phyloP scores from a whole-genome alignment of 169 alveolate species.

The Amoebophrya sp. region DNA sequence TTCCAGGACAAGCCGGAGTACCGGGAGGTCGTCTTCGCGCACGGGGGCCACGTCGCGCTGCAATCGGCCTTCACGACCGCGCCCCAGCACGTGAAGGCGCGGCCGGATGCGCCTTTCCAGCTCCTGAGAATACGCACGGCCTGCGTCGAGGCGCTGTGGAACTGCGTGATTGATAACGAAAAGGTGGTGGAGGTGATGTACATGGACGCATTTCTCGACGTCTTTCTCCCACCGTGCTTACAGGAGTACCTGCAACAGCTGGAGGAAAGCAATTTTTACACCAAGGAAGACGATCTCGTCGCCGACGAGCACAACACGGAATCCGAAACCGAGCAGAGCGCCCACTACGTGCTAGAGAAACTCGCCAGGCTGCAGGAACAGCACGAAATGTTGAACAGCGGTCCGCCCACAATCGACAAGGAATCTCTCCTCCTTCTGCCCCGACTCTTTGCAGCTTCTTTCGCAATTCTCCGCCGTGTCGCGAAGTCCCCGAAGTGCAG shows the following conservation, averaged over 20 bases:
- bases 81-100: background rate
- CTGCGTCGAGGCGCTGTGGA: slow-evolving; percentile 1
- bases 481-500: background rate
- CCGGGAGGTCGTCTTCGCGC: background rate
- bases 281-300: background rate
- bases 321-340: too few relatives aligned
- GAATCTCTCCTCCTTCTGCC: too few relatives aligned
- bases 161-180: background rate
- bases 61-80: background rate
- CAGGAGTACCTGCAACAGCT: background rate
- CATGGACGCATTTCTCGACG: slow-evolving; percentile 11
- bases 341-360: too few relatives aligned
- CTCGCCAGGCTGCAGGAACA: too few relatives aligned
- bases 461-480: background rate
- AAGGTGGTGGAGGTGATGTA: slow-evolving; percentile 9
- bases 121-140: background rate
- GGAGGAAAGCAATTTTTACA: too few relatives aligned
- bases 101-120: background rate
- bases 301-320: background rate
- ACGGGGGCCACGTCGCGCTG: background rate
- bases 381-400: too few relatives aligned
- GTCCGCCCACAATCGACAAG: too few relatives aligned
- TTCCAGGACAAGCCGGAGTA: slow-evolving; percentile 1
- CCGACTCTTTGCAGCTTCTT: background rate
- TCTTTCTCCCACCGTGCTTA: background rate